Base-by-base conservation (phyloP, 2,329 filamentous ascomycete genomes). In the Clarireedia homoeocarpa region DNA sequence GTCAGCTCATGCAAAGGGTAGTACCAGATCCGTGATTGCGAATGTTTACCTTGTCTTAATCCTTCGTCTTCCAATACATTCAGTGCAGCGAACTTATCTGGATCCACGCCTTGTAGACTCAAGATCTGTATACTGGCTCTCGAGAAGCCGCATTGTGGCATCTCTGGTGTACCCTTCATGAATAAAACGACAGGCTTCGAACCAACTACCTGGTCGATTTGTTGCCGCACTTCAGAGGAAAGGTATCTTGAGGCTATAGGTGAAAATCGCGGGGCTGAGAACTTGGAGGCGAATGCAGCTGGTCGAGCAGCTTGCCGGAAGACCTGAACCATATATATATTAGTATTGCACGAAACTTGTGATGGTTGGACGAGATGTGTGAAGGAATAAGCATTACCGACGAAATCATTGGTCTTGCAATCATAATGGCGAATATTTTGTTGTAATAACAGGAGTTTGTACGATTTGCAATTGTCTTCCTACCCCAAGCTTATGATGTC, bases 121-220 rank as follows among this genome's bases (percentile, higher is more conserved):
- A 99, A 79, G 67, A 99, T 91, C 78, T 97, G 91, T 71, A 99
- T 95, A 70, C 83, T 90, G 54, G 92, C 92, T 66, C 91, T 84
- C 58, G 92, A 97, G 79, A 96, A 99, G 47, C 94, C 94, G 74
- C 94, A 99, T 73, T 96, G 91, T 20, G 94, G 94, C 59, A 84
- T 89, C 75, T 96, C 91, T 57, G 94, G 94, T 1, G 94, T 97
- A 58, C 94, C 94, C 78, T 99, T 99, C 94, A 99, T 99, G 79
- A 99, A 99, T 56, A 99, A 80, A 1, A 99, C 94, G 0, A 99
- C 92, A 2, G 92, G 92, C 0, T 91, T 88, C 0, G 91, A 91
- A 24, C 76, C 78, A 15, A 99, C 86, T 34, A 92, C 92, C 71
- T 91, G 89, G 72, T 96, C 89, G 67, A 99, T 99, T 26, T 91